phyloP scores from a whole-genome alignment of 2,329 filamentous ascomycete species.

The Fusarium cicatricum region DNA sequence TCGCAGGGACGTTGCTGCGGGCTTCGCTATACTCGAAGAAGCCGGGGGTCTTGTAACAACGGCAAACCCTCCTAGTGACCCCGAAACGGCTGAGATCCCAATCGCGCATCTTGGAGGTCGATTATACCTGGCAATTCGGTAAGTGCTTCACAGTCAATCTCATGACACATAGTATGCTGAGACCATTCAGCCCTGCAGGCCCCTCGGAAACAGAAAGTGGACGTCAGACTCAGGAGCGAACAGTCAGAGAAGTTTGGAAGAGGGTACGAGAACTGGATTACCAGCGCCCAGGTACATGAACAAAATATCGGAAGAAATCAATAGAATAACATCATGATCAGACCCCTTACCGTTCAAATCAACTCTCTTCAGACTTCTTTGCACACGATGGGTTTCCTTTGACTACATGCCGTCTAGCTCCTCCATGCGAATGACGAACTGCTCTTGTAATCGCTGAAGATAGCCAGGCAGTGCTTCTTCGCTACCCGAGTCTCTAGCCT shows the following conservation, averaged over 20 bases:
- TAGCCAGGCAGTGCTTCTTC: conserved; percentile 62
- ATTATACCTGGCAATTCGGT: conserved; percentile 75
- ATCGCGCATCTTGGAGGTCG: conserved; percentile 71
- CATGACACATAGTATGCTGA: conserved; percentile 2
- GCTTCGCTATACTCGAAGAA: conserved; percentile 75
- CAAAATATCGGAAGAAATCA: neutral
- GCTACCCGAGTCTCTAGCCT: conserved; percentile 70
- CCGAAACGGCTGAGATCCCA: conserved; percentile 62
- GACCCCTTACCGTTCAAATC: neutral
- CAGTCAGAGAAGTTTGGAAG: conserved; percentile 77
- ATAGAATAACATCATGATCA: neutral
- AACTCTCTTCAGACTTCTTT: neutral
- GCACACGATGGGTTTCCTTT: neutral
- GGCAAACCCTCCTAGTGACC: conserved; percentile 72
- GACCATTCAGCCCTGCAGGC: conserved; percentile 65
- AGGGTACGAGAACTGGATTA: conserved; percentile 74
- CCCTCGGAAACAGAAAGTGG: conserved; percentile 68
- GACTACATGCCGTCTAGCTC: conserved; percentile 59
- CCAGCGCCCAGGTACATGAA: conserved; percentile 61
- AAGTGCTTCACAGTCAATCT: conserved; percentile 27
- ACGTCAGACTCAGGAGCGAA: conserved; percentile 72
- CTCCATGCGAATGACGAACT: conserved; percentile 78
- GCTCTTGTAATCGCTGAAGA: conserved; percentile 62
- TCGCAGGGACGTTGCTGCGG: conserved; percentile 76
- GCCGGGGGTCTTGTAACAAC: conserved; percentile 78